phyloP scores from a whole-genome alignment of 2,329 filamentous ascomycete species.

The Fusarium odoratissimum region DNA sequence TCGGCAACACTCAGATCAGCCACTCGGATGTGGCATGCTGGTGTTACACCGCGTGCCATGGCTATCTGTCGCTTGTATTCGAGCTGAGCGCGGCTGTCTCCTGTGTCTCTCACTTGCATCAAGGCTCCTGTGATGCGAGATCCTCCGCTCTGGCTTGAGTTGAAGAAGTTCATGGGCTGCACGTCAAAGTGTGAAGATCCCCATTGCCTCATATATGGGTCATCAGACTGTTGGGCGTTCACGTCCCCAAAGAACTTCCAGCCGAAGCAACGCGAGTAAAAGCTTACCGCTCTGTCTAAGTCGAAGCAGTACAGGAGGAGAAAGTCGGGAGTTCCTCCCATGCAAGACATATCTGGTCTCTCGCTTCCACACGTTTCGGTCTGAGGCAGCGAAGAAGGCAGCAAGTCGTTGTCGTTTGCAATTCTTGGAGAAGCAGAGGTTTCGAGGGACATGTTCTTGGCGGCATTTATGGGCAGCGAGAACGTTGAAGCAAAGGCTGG shows the following conservation, averaged over 20 bases:
- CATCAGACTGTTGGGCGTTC: constrained; percentile 27
- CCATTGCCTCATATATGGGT: constrained; percentile 32
- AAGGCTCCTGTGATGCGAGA: constrained; percentile 37
- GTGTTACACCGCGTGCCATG: constrained; percentile 25
- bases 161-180: constrained; percentile 44
- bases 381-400: constrained; percentile 20
- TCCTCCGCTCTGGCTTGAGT: constrained; percentile 17
- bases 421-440: constrained; percentile 2
- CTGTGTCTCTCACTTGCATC: constrained; percentile 25
- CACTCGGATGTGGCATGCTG: constrained; percentile 41
- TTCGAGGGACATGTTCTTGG: constrained; percentile 22
- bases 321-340: constrained; percentile 38
- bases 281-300: constrained; percentile 34
- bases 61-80: constrained; percentile 28
- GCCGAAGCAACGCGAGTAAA: constrained; percentile 42
- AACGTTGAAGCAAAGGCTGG: constrained; percentile 32
- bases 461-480: constrained; percentile 3
- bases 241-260: constrained; percentile 42
- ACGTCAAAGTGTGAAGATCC: constrained; percentile 41
- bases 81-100: constrained; percentile 24
- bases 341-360: constrained; percentile 8
- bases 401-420: constrained; percentile 13
- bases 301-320: constrained; percentile 41
- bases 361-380: constrained; percentile 17
- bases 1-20: constrained; percentile 40